Base-by-base conservation (phyloP, 2,329 filamentous ascomycete species). In the Fusarium nodosum region DNA sequence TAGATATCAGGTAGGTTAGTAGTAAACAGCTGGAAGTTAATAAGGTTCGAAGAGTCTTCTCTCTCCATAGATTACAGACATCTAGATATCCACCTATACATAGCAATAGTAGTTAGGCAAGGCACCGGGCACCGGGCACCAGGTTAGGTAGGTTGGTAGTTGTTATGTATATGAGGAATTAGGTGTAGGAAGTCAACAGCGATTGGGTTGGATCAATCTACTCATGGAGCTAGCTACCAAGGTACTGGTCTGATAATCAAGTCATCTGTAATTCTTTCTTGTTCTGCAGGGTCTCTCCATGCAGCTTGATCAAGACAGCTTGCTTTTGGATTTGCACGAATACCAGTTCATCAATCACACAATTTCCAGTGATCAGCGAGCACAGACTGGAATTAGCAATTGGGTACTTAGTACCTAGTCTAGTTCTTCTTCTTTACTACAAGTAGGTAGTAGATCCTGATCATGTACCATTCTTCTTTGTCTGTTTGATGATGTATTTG, bases 211-310 rank as follows among this genome's bases (percentile, higher is more conserved):
- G 33, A 16, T 51, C 47, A 34, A 28, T 51, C 33, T 26, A 20
- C 7, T 24, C 9, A 24, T 41, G 20, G 12, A 41, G 18, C 18
- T 20, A 44, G 46, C 12, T 50, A 36, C 31, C 8, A 16, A 7
- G 12, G 20, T 39, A 34, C n/a, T 38, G 36, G n/a, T 38, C 24
- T 30, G 24, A 18, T 26, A 30, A 52, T 52, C 20, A 52, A 52
- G 28, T 30, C 24, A 20, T 26, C 10, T n/a, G 26, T 30, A 24
- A 51, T 39, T 18, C 24, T 51, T 39, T 52, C 24, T 34, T 38
- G 34, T 44, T 54, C 44, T 45, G 42, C 62, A 62, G 56, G 62
- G 56, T 57, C 46, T 66, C 52, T 57, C 47, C 62, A 54, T 62
- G 41, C 31, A 46, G 33, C 34, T 68, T 48, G 28, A 47, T 51